Evolutionary conservation across 495 filamentous ascomycete genomes (phyloP).

Genomic region (Acidomyces sp.): DNA sequence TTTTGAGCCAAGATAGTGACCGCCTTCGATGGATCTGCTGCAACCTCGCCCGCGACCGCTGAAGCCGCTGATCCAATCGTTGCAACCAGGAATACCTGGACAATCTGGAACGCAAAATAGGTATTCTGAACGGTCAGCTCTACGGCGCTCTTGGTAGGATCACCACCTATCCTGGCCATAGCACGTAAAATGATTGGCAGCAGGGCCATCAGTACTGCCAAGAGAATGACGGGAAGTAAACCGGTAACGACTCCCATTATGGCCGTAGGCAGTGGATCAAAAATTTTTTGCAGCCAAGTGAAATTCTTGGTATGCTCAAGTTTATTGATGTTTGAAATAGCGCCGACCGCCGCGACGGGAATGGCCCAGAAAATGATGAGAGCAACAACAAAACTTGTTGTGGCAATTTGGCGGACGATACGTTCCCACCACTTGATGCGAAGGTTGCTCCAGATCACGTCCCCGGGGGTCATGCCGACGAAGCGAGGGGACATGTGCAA

Average conservation of each 20-base stretch:
- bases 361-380: constrained; percentile 95
- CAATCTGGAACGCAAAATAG: constrained; percentile 89
- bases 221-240: constrained; percentile 64
- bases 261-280: constrained; percentile 46
- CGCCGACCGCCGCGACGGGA: constrained; percentile 73
- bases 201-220: constrained; percentile 79
- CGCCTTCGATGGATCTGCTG: constrained; percentile 44
- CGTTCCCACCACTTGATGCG: constrained; percentile 80
- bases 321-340: constrained; percentile 70
- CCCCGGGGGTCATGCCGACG: constrained; percentile 70
- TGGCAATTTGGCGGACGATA: constrained; percentile 55
- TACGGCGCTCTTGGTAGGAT: constrained; percentile 60
- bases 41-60: constrained; percentile 51
- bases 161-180: constrained; percentile 68
- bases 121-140: constrained; percentile 82
- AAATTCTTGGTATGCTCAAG: constrained; percentile 43
- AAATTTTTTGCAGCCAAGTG: constrained; percentile 57
- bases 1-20: constrained; percentile 56
- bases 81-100: constrained; percentile 86
- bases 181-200: constrained; percentile 73
- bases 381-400: constrained; percentile 55
- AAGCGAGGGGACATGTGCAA: constrained; percentile 87
- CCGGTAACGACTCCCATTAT: constrained; percentile 77
- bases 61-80: constrained; percentile 68
- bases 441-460: constrained; percentile 83